Conservation (phyloP, 371 early-diverging fungal species). For the Rhizoclosmatium hyalinum region DNA sequence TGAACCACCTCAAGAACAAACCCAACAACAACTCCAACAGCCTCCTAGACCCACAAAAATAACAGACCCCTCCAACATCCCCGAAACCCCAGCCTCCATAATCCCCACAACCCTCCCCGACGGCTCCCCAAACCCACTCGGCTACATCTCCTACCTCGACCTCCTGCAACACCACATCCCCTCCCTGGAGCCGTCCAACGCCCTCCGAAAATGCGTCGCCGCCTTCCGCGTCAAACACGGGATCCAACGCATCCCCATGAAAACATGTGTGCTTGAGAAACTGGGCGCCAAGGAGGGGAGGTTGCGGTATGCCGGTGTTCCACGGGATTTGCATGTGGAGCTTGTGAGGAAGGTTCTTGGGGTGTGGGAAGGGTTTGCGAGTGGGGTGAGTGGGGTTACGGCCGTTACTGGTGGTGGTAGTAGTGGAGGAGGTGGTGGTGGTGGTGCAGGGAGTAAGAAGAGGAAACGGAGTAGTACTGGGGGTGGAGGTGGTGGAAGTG, state of each 20-base stretch:
- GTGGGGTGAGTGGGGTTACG: background rate
- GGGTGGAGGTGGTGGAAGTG: too few relatives aligned
- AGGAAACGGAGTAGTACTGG: background rate
- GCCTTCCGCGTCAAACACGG: background rate
- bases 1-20: background rate
- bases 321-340: background rate
- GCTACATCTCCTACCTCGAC: background rate
- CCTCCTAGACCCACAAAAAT: background rate
- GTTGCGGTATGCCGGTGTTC: background rate
- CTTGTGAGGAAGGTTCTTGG: background rate
- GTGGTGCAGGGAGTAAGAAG: too few relatives aligned
- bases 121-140: constrained; percentile 3
- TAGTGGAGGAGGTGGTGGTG: background rate
- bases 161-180: background rate
- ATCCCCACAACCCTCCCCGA: constrained; percentile 1
- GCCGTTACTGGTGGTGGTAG: background rate
- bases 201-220: background rate
- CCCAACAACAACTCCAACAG: background rate
- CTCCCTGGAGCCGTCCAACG: background rate
- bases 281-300: background rate
- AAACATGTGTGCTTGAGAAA: background rate
- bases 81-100: background rate
- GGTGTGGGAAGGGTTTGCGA: background rate
- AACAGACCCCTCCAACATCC: background rate
- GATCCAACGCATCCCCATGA: background rate